Base-by-base conservation (phyloP, 768 basidiomycete genomes). In the Mycena amicta region DNA sequence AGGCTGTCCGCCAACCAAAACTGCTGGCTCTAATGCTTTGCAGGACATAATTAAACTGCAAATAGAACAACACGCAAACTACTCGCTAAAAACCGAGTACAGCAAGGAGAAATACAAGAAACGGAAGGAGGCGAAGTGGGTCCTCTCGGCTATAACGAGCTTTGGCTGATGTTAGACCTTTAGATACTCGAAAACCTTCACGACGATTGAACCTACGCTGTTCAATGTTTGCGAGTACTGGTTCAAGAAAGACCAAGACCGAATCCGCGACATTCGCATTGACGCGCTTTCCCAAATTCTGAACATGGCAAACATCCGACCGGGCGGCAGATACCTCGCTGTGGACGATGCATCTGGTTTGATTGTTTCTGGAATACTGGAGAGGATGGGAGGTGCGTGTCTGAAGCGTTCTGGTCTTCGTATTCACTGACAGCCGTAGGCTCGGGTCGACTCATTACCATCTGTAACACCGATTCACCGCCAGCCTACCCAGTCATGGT, bases 91-190 rank as follows among this genome's bases (percentile, higher is more conserved):
- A 74, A 98, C 95, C 1, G 97, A 96, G 72, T 98, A 95, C 73
- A 95, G 92, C 74, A 98, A 99, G 74, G 95, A 98, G 68, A 99
- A 99, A 71, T 99, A 98, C 74, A 90, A 85, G 71, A 96, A 95
- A 72, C 82, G 93, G 37, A 99, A 99, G 72, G 93, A 95, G 75
- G 94, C 92, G 56, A 99, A 98, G 95, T 96, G 68, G 64, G 87
- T 71, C 16, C 22, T 27, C 29, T 30, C n/a, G 41, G 49, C 37
- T 49, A 41, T 47, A 51, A 47, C 6, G 22, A 23, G 13, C 22
- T 45, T 13, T 6, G 13, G 13, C 8, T 23, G 12, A 6, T 15
- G 20, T 16, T 23, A 51, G 39, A 47, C 59, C 49, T 41, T 28
- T 59, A 98, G 95, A 66, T 98, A 91, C 71, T 88, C 87, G 4